A percentile compares a stretch with the other conserved stretches of the same genome.
Evolutionary conservation across 306 rosid genomes (phyloP).

Genomic region (Glycyrrhiza uralensis): DNA sequence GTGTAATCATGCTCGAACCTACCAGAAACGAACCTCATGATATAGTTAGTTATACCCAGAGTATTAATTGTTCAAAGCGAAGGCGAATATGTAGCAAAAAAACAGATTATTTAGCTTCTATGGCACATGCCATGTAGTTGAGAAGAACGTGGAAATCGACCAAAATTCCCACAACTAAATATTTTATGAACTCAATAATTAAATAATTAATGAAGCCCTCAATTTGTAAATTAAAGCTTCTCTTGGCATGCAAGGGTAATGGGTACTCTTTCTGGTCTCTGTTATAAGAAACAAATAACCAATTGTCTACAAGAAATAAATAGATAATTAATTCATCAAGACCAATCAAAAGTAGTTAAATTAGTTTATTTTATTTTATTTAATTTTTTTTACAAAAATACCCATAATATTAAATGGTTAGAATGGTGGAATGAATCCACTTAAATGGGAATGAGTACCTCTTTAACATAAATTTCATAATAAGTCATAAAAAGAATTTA

Average conservation of each 20-base stretch:
- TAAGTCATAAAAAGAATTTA: too few relatives aligned
- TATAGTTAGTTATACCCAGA: constrained; percentile 33
- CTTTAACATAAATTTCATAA: too few relatives aligned
- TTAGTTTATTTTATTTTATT: too few relatives aligned
- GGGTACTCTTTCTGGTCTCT: too few relatives aligned
- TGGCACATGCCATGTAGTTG: constrained; percentile 50
- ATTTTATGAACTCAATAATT: constrained; percentile 34
- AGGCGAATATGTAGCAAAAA: constrained; percentile 19
- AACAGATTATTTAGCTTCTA: constrained; percentile 15
- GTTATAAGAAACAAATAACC: too few relatives aligned
- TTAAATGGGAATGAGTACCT: too few relatives aligned
- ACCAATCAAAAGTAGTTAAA: too few relatives aligned
- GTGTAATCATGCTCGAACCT: constrained; percentile 21
- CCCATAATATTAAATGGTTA: too few relatives aligned
- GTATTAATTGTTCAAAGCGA: constrained; percentile 27
- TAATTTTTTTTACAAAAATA: too few relatives aligned
- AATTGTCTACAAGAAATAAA: too few relatives aligned
- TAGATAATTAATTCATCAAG: too few relatives aligned
- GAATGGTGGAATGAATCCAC: too few relatives aligned
- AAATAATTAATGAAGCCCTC: not conserved
- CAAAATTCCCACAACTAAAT: constrained; percentile 51
- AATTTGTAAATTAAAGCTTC: constrained; percentile 25
- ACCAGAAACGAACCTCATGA: constrained; percentile 40
- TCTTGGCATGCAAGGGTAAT: constrained; percentile 54
- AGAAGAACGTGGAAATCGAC: constrained; percentile 55